phyloP scores from a whole-genome alignment of 495 filamentous ascomycete species.

The Aspergillus campestris region DNA sequence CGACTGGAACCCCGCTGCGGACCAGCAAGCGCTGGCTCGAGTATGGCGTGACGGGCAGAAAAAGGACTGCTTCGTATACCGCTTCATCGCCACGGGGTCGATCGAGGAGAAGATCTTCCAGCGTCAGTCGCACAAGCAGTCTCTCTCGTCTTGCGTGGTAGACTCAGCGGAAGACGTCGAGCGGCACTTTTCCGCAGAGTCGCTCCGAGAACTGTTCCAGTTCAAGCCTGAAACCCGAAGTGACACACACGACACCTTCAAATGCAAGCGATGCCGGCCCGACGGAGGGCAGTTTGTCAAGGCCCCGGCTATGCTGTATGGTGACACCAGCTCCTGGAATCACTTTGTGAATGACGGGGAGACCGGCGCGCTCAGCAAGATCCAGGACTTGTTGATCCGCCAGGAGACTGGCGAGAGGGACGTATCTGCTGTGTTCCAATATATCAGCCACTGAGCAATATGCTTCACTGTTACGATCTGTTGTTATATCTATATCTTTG shows the following conservation, averaged over 20 bases:
- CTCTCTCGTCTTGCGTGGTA: conserved; percentile 92
- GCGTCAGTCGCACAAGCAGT: conserved; percentile 96
- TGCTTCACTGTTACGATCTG: conserved; percentile 1
- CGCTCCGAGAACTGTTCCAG: conserved; percentile 84
- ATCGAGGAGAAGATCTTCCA: conserved; percentile 99
- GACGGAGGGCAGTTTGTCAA: conserved; percentile 82
- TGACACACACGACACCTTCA: conserved; percentile 98
- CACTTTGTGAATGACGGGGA: conserved; percentile 79
- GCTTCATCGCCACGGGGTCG: conserved; percentile 94
- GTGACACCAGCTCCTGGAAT: conserved; percentile 98
- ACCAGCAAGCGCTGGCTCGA: conserved; percentile 93
- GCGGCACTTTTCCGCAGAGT: conserved; percentile 87
- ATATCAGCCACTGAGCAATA: conserved; percentile 74
- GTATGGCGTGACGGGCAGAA: conserved; percentile 99
- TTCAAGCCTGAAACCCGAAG: conserved; percentile 75
- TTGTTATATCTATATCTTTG: neutral
- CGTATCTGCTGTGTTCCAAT: conserved; percentile 95
- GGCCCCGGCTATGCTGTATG: conserved; percentile 89
- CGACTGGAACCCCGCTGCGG: conserved; percentile 98
- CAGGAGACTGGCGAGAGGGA: conserved; percentile 75
- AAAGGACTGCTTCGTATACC: conserved; percentile 99
- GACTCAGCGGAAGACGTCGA: conserved; percentile 96
- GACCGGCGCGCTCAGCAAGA: conserved; percentile 58
- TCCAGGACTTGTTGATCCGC: conserved; percentile 85
- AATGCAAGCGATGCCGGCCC: conserved; percentile 89